These are phyloP conservation scores for Gryganskiella cystojenkinii DNA, from an alignment of 192 early-diverging fungal species.

Conservation along the genomic window DNA sequence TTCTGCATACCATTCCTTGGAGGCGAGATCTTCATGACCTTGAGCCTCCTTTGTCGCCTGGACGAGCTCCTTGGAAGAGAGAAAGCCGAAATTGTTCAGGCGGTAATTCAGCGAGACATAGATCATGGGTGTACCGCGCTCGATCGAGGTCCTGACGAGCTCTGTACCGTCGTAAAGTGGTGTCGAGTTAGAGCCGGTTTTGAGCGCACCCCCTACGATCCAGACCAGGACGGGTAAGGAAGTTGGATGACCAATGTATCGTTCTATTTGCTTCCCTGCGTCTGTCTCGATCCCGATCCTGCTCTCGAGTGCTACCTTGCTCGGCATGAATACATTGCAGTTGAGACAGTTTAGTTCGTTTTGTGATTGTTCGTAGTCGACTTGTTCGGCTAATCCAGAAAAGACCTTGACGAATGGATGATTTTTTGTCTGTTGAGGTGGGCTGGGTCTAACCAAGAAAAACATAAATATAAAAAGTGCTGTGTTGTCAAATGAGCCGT, in stretches of 20 bases:
- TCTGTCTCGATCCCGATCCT: no score
- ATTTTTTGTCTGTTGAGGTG: conserved; percentile 4
- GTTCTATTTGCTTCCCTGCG: no score
- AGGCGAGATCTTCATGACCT: no score
- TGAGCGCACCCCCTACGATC: conserved; percentile 10
- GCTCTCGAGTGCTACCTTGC: no score
- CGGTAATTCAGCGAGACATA: conserved; percentile 60
- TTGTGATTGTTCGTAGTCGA: neutral
- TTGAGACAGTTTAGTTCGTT: conserved; percentile 16
- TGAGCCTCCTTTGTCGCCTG: neutral
- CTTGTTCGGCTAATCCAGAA: neutral
- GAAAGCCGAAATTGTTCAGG: conserved; percentile 56
- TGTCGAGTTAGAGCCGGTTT: neutral
- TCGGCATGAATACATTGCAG: conserved; percentile 20
- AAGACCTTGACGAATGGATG: neutral
- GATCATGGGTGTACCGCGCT: conserved; percentile 24
- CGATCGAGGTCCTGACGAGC: neutral
- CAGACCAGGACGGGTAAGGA: conserved; percentile 18
- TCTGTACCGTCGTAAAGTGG: conserved; percentile 5
- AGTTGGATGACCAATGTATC: no score
- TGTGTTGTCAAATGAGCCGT: no score
- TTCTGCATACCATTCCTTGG: no score
- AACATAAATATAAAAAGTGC: neutral
- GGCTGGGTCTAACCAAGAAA: neutral
- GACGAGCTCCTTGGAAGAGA: conserved; percentile 38